Evolutionary conservation across 2,329 filamentous ascomycete species (phyloP), one percentile per base, ranked within the genome.

Genomic region (Westerdykella aurantiaca): DNA sequence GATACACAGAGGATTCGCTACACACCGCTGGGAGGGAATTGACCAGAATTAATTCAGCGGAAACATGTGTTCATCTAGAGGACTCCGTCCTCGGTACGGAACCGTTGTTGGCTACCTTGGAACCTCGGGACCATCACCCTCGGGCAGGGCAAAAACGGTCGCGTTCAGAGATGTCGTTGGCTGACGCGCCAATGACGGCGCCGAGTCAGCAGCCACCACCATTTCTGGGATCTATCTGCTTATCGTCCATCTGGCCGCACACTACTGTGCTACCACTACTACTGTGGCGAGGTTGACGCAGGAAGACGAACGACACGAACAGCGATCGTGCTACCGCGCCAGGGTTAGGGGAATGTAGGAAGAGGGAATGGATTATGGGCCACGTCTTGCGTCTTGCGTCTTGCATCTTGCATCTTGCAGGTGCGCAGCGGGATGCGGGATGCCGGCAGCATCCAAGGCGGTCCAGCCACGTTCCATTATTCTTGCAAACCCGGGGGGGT

Each of bases 171-270:
- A n/a, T n/a, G 49, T 37, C 39, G 48, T 40, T 45, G 44, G 43
- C 51, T 57, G 51, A 53, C 52, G 47, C 46, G 42, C 45, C 46
- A 31, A 57, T 61, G 59, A 60, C 55, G 52, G 52, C 44, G 51
- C 48, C 51, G 51, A 49, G 50, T 50, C 25, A 43, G 18, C 50
- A 45, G 17, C 60, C 58, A 58, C 46, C 38, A 41, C 41, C 39
- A 39, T 47, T 21, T 21, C 18, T 21, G 18, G 18, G 4, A 21
- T 51, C 52, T 54, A 21, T 51, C 52, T 54, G 58, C 48, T 52
- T 58, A 55, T 57, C 54, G 57, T 33, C 31, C 31, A 14, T 14
- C 31, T 33, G 31, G 31, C 31, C 31, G 31, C 31, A 33, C 14
- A 3, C 31, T 31, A n/a, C n/a, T 31, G 29, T 31, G 29, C n/a